Conservation (phyloP, 2,329 filamentous ascomycete genomes). For the Fusarium cyanostomum region DNA sequence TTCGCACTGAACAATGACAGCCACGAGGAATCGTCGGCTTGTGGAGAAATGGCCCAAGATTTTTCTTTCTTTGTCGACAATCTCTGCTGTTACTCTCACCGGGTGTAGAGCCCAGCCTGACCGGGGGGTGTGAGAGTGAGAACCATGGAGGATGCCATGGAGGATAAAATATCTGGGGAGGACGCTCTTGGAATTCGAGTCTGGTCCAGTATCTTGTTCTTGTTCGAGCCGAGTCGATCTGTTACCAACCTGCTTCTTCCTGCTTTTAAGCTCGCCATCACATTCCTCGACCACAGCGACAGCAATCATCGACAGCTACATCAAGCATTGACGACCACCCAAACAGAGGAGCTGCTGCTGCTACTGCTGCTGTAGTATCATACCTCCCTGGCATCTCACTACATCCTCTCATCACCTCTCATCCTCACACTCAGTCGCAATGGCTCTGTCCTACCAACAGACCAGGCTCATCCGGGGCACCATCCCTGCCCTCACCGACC, state of each 20-base stretch:
- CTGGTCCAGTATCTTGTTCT: slow-evolving; percentile 9
- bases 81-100: slow-evolving; percentile 12
- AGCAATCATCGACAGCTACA: not conserved
- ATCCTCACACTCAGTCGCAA: slow-evolving; percentile 28
- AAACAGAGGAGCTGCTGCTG: not conserved
- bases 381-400: not conserved
- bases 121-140: slow-evolving; percentile 24
- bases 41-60: slow-evolving; percentile 36
- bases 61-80: slow-evolving; percentile 28
- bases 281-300: not conserved
- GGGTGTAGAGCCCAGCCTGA: slow-evolving; percentile 21
- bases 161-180: slow-evolving; percentile 41
- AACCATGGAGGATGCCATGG: slow-evolving; percentile 22
- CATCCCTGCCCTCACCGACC: slow-evolving; percentile 72
- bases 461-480: slow-evolving; percentile 74
- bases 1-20: not conserved
- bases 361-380: slow-evolving; percentile 7
- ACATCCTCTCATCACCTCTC: not conserved
- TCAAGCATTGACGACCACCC: slow-evolving; percentile 1
- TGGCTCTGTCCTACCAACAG: slow-evolving; percentile 63
- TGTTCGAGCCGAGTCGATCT: not conserved
- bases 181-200: slow-evolving; percentile 4
- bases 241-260: not conserved
- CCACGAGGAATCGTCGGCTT: slow-evolving; percentile 43
- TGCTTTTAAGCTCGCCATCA: slow-evolving; percentile 1